Base-by-base conservation (phyloP, 495 filamentous ascomycete species). In the Zalerion maritima region DNA sequence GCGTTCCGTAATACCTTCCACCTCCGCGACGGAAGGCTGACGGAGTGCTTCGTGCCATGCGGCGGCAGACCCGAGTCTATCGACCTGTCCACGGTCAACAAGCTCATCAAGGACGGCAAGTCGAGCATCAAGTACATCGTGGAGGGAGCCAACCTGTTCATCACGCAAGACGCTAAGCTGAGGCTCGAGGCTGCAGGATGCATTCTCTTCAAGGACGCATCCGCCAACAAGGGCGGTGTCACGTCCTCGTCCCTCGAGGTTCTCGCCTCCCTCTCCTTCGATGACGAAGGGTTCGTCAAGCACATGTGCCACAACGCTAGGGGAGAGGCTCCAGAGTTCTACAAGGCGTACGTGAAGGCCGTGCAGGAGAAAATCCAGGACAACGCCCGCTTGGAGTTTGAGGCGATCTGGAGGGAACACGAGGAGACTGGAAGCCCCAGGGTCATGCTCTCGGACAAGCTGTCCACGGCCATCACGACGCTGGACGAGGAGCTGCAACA, bases 241-340 rank as follows among this genome's bases (percentile, higher is more conserved):
- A 97, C 89, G 4, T 92, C 82, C n/a, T 96, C 89, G 0, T 97
- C 89, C 4, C 71, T 96, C 25, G 89, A 97, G 44, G 89, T 97
- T 3, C 68, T 97, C 11, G 89, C 89, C 6, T 84, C 85, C 0
- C 69, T 97, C 31, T 86, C 81, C 24, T 94, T 97, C 49, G 77
- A 96, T 50, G 87, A 96, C 38, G 54, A 68, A 29, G 75, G 74
- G 32, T 97, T 97, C 52, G 71, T 73, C 21, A 67, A 83, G 53
- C 72, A 97, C 59, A 96, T 97, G 91, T 97, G 91, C 54, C 65
- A 89, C 31, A 66, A 71, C 21, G 54, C 68, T 26, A 69, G 80
- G 36, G 91, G 85, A 32, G 73, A 75, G 18, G 75, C 73, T 2
- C 89, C 89, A 0, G 67, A 71, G 15, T 97, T 97, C 66, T 97